Percentiles rank a stretch among this genome's conserved stretches.
Evolutionary conservation across 768 basidiomycete species (phyloP).

Genomic region (Mycena rosella): DNA sequence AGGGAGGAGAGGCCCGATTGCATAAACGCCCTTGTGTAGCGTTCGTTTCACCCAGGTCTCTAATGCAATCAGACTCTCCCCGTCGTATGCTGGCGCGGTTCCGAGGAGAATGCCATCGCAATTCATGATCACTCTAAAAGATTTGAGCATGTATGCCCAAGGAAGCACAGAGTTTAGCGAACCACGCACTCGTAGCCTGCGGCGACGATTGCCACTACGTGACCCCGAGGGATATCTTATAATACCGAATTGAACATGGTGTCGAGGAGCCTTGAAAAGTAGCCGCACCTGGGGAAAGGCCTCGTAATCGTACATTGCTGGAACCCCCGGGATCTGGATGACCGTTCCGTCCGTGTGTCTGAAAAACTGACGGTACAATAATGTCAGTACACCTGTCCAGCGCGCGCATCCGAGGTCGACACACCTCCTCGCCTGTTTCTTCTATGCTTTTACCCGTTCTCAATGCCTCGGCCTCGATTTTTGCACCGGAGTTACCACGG

Average conservation of each 20-base stretch:
- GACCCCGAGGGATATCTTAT: not conserved
- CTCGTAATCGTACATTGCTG: slow-evolving; percentile 26
- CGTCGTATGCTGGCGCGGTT: not conserved
- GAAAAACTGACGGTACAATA: not conserved
- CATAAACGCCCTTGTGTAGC: no score
- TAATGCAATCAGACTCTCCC: slow-evolving; percentile 10
- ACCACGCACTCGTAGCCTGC: no score
- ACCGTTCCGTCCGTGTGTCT: slow-evolving; percentile 13
- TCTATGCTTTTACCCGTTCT: slow-evolving; percentile 16
- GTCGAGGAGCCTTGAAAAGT: no score
- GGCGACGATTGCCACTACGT: not conserved
- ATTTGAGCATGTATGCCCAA: not conserved
- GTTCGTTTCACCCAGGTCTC: not conserved
- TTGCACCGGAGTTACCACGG: slow-evolving; percentile 31
- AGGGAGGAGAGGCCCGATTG: no score
- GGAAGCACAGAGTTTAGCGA: not conserved
- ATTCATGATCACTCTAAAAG: not conserved
- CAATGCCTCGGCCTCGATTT: slow-evolving; percentile 30
- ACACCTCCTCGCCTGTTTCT: slow-evolving; percentile 37
- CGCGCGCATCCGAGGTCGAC: not conserved
- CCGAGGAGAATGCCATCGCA: slow-evolving; percentile 13
- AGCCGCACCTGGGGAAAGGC: not conserved
- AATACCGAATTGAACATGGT: no score
- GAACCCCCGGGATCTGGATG: slow-evolving; percentile 12
- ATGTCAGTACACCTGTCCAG: no score